Evolutionary conservation across 2,329 filamentous ascomycete genomes (phyloP), one percentile per base, ranked within the genome.

Genomic region (Domatiomyces globalis): DNA sequence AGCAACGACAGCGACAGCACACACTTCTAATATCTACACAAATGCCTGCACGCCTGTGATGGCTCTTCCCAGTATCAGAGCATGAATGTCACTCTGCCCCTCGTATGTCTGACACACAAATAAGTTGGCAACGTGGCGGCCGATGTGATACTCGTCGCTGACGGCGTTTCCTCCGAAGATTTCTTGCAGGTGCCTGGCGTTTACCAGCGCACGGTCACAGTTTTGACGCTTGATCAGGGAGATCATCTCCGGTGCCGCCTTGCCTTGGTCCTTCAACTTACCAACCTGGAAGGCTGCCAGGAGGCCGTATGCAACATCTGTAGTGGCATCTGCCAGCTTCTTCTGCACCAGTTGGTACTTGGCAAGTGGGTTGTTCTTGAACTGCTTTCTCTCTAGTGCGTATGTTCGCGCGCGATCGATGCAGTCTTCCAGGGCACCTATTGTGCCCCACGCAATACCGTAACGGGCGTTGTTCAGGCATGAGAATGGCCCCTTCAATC

Each of bases 91-190:
- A 65, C 89, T 95, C 71, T 96, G 92, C 19, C 92, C 92, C 71
- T 98, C 92, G 62, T 98, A 98, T 1, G 90, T 96, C 72, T 96
- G 90, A 50, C 90, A 94, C 49, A 98, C 92, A 68, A 94, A 98
- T 57, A 98, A 69, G 67, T 98, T 98, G 51, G 90, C 84, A 53
- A 95, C 92, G 71, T 96, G 92, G 57, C 92, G 80, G 15, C 87
- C 92, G 63, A 98, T 95, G 56, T 82, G 81, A 64, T 96, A 98
- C 71, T 98, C 92, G 62, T 98, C 92, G 63, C 88, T 95, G 48
- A 92, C 87, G n/a, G 92, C 92, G 65, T 98, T 98, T 27, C 92
- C 92, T 52, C 92, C 92, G 71, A 98, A 95, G 19, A 98, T 79
- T 72, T 98, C 92, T 69, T 98, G 92, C 55, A 98, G 73, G 54